phyloP scores from a whole-genome alignment of 2,329 filamentous ascomycete genomes.

The Ophiostoma angusticollis region DNA sequence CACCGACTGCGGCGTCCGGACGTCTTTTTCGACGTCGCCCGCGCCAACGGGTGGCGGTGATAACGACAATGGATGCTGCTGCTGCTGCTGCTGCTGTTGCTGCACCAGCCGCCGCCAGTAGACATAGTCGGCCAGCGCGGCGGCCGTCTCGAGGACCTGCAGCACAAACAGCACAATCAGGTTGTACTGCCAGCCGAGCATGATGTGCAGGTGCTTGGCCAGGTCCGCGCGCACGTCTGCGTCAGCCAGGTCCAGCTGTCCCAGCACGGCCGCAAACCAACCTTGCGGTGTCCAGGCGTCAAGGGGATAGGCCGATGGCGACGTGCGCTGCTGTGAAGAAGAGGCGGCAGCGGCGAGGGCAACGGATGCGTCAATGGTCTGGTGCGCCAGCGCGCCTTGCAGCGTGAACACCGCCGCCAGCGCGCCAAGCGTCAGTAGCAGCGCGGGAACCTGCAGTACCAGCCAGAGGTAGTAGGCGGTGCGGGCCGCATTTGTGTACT shows the following conservation, averaged over 20 bases:
- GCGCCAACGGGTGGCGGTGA: too few relatives aligned
- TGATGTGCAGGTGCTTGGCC: constrained; percentile 17
- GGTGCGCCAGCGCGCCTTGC: constrained; percentile 16
- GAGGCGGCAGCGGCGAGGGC: too few relatives aligned
- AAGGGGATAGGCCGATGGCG: constrained; percentile 19
- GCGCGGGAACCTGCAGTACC: constrained; percentile 20
- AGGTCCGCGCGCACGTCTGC: constrained; percentile 16
- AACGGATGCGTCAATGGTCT: constrained; percentile 20
- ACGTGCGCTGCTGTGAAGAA: too few relatives aligned
- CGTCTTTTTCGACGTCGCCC: too few relatives aligned
- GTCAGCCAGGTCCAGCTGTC: constrained; percentile 18
- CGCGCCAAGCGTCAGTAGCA: constrained; percentile 24
- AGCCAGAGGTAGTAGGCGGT: constrained; percentile 24
- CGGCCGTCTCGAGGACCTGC: constrained; percentile 13
- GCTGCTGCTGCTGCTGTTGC: background rate
- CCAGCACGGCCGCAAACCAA: constrained; percentile 25
- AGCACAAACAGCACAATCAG: constrained; percentile 19
- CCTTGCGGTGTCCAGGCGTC: constrained; percentile 26
- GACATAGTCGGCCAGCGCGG: constrained; percentile 8
- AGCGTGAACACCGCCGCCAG: constrained; percentile 25
- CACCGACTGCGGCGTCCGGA: too few relatives aligned
- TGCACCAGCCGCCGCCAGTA: constrained; percentile 1
- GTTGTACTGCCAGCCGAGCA: constrained; percentile 26
- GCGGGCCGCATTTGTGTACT: background rate
- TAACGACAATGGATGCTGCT: too few relatives aligned